Evolutionary conservation across 768 basidiomycete species (phyloP).

Genomic region (Trametes sanguinea): DNA sequence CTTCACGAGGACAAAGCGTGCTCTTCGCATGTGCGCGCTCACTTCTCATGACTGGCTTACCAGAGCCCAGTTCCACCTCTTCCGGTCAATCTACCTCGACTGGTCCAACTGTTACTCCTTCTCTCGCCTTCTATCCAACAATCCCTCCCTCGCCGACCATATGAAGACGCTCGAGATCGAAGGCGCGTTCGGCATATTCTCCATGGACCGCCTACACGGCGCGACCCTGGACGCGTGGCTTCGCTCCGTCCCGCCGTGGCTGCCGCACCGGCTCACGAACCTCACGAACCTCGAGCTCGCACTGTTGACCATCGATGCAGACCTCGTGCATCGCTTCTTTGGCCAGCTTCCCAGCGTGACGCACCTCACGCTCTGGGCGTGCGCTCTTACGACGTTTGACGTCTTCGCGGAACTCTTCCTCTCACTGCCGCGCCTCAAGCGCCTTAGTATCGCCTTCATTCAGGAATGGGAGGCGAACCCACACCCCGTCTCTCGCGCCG

Average conservation of each 20-base stretch:
- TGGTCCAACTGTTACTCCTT: conserved; percentile 19
- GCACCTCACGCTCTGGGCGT: conserved; percentile 21
- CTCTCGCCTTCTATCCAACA: conserved; percentile 12
- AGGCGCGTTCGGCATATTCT: conserved; percentile 22
- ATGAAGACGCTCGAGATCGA: conserved; percentile 18
- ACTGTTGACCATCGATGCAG: conserved; percentile 13
- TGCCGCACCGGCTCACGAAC: conserved; percentile 6
- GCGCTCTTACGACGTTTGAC: conserved; percentile 17
- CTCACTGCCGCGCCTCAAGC: conserved; percentile 8
- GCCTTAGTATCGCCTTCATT: conserved; percentile 16
- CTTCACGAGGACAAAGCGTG: conserved; percentile 20
- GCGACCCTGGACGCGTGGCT: conserved; percentile 21
- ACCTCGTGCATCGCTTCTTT: conserved; percentile 15
- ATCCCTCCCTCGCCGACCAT: conserved; percentile 9
- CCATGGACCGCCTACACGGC: conserved; percentile 20
- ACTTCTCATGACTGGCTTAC: conserved; percentile 16
- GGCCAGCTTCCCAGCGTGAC: neutral
- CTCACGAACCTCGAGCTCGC: conserved; percentile 22
- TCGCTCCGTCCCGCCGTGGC: conserved; percentile 12
- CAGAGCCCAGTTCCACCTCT: conserved; percentile 18
- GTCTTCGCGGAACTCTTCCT: conserved; percentile 15
- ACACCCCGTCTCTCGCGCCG: neutral
- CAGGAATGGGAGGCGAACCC: conserved; percentile 19
- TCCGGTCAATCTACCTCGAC: conserved; percentile 22
- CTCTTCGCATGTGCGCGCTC: conserved; percentile 24